A percentile compares a stretch with the other conserved stretches of the same genome.
Conservation (phyloP, 305 asterid genomes). For the Fraxinus paxiana region DNA sequence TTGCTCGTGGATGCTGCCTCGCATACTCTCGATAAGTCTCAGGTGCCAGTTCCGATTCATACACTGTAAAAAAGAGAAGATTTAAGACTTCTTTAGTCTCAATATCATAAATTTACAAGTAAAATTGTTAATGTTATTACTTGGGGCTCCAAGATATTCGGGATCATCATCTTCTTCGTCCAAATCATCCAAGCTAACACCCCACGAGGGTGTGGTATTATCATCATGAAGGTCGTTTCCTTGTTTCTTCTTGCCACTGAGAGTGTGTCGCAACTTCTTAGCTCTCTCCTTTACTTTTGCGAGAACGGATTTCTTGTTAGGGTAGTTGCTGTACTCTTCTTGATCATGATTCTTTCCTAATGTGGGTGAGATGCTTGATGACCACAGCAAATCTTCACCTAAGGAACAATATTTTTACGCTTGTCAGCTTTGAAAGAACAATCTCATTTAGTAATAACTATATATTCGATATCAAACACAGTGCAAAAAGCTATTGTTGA, state of each 20-base stretch:
- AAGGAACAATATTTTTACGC: background rate
- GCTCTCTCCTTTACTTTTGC: constrained; percentile 76
- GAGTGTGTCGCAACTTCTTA: constrained; percentile 54
- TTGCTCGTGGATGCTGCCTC: constrained; percentile 82
- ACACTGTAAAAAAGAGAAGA: constrained; percentile 46
- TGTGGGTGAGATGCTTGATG: constrained; percentile 34
- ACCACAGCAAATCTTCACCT: constrained; percentile 39
- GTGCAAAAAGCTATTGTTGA: background rate
- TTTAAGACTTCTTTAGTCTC: background rate
- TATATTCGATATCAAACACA: background rate
- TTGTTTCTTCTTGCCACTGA: constrained; percentile 53
- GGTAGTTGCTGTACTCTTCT: constrained; percentile 46
- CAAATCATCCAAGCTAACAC: constrained; percentile 38
- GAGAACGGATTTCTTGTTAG: constrained; percentile 60
- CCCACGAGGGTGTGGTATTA: constrained; percentile 40
- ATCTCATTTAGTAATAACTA: background rate
- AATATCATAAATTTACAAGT: background rate
- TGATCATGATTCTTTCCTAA: constrained; percentile 34
- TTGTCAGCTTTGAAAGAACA: background rate
- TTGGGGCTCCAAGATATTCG: constrained; percentile 94
- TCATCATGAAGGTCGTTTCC: constrained; percentile 32
- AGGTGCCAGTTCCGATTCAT: constrained; percentile 83
- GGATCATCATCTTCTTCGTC: constrained; percentile 53
- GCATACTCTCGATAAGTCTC: constrained; percentile 61
- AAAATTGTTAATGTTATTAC: constrained; percentile 35